Evolutionary conservation across 2,329 filamentous ascomycete genomes (phyloP).

Genomic region (Didymellaceae sp.): DNA sequence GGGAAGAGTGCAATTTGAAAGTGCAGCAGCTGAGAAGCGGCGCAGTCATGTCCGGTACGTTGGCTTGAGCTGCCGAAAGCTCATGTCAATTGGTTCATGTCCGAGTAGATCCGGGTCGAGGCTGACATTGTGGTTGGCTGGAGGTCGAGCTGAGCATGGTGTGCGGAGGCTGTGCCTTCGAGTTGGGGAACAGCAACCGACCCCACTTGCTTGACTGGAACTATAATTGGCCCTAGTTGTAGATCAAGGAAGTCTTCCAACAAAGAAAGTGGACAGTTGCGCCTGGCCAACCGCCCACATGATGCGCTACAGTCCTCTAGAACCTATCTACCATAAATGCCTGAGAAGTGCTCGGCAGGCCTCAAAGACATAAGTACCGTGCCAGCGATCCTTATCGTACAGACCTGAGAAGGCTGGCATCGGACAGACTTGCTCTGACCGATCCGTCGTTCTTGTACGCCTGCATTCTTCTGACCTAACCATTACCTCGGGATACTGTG

Average conservation of each 20-base stretch:
- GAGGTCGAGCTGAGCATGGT: conserved; percentile 17
- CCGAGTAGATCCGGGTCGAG: conserved; percentile 22
- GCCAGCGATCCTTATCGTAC: not conserved
- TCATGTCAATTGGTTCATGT: conserved; percentile 28
- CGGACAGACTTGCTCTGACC: not conserved
- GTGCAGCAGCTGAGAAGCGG: conserved; percentile 26
- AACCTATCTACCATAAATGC: too few species aligned
- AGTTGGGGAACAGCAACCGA: conserved; percentile 14
- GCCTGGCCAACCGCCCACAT: not conserved
- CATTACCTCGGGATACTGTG: conserved; percentile 6
- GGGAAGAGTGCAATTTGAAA: conserved; percentile 15
- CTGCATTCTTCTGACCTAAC: conserved; percentile 7
- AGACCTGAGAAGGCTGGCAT: not conserved
- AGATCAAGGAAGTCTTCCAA: conserved; percentile 1
- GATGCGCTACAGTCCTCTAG: not conserved
- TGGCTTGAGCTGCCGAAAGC: conserved; percentile 27
- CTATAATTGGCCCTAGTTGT: conserved; percentile 20
- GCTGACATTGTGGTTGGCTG: conserved; percentile 30
- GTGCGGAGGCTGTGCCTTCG: conserved; percentile 31
- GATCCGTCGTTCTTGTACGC: not conserved
- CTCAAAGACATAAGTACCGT: too few species aligned
- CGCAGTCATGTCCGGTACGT: conserved; percentile 25
- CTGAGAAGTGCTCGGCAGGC: too few species aligned
- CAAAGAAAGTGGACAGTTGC: conserved; percentile 1
- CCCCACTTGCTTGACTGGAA: conserved; percentile 11